Evolutionary conservation across 352 stramenopile species (phyloP), one percentile per base, ranked within the genome.

Genomic region (Globisporangium heterothallicum): DNA sequence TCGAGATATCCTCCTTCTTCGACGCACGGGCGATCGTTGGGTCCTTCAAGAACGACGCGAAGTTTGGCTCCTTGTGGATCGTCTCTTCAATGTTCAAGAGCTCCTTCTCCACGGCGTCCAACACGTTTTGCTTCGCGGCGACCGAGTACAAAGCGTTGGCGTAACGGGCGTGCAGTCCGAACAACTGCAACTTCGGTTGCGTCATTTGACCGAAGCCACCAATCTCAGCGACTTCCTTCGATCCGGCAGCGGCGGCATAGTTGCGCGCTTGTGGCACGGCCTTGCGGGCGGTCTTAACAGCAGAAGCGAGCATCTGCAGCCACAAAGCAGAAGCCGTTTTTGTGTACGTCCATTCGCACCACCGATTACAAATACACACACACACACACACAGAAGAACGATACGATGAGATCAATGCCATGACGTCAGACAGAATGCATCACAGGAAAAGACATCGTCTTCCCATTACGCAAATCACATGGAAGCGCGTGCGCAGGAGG

Each of bases 91-190:
- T 77, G 22, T 53, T 70, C 66, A 98, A 92, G 7, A 95, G 69
- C 67, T 95, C 85, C 69, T 90, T 88, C 74, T 95, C 85, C 35
- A 95, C 85, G 0, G 74, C 61, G 14, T 92, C 80, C 10, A 95
- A 64, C 60, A 68, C 56, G 61, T 92, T 87, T 62, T 88, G 71
- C 70, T 91, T 91, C 60, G 89, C 94, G 29, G 94, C 96, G 49
- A 97, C 95, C 63, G 87, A 87, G 87, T 98, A 99, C 19, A 97
- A 84, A 34, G 96, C 96, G 66, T 98, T 98, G 59, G 96, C 96
- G 77, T 99, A 99, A 41, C 95, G 86, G 43, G 95, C 95, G 65
- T 95, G 86, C 40, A 98, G 69, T 26, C 96, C 96, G 68, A 98
- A 98, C n/a, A 99, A 72, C 63, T 98, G 84, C 61, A 98, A 68